Evolutionary conservation across 1,284 basidiomycete species (phyloP).

Genomic region (Fomitopsis pinicola): DNA sequence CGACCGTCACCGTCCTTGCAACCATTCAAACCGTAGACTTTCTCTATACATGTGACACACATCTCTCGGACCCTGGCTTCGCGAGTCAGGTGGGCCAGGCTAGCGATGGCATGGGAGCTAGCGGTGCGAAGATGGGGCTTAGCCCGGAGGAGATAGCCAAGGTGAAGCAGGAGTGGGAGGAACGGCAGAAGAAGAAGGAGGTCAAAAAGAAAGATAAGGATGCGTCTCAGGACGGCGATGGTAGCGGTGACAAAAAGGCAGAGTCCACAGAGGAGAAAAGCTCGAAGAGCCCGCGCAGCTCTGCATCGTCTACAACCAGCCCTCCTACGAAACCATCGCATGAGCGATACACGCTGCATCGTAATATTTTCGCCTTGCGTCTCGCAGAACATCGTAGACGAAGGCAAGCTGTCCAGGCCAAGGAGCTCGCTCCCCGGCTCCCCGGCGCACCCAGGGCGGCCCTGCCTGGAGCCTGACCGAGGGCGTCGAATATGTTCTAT

Average conservation of each 20-base stretch:
- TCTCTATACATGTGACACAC: slow-evolving; percentile 64
- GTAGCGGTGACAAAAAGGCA: slow-evolving; percentile 27
- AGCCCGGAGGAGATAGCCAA: slow-evolving; percentile 68
- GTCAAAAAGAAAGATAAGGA: slow-evolving; percentile 40
- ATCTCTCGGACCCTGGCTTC: slow-evolving; percentile 69
- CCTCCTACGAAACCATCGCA: slow-evolving; percentile 26
- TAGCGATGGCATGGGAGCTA: slow-evolving; percentile 27
- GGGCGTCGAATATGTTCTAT: background rate
- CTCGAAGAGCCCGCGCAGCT: slow-evolving; percentile 14
- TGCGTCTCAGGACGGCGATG: slow-evolving; percentile 46
- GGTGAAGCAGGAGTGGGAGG: slow-evolving; percentile 77
- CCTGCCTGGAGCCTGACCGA: slow-evolving; percentile 8
- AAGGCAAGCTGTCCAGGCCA: slow-evolving; percentile 31
- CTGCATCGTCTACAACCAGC: slow-evolving; percentile 12
- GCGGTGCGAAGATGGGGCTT: slow-evolving; percentile 33
- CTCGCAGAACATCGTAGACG: slow-evolving; percentile 35
- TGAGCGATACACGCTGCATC: slow-evolving; percentile 36
- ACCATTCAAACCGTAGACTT: slow-evolving; percentile 75
- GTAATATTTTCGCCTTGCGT: slow-evolving; percentile 37
- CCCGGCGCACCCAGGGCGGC: slow-evolving; percentile 30
- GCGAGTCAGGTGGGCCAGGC: slow-evolving; percentile 49
- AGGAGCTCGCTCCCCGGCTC: slow-evolving; percentile 35
- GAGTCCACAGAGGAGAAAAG: slow-evolving; percentile 13
- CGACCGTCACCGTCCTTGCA: slow-evolving; percentile 69
- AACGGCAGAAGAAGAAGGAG: slow-evolving; percentile 50